phyloP scores from a whole-genome alignment of 352 stramenopile genomes.

The Phytophthora quininea region DNA sequence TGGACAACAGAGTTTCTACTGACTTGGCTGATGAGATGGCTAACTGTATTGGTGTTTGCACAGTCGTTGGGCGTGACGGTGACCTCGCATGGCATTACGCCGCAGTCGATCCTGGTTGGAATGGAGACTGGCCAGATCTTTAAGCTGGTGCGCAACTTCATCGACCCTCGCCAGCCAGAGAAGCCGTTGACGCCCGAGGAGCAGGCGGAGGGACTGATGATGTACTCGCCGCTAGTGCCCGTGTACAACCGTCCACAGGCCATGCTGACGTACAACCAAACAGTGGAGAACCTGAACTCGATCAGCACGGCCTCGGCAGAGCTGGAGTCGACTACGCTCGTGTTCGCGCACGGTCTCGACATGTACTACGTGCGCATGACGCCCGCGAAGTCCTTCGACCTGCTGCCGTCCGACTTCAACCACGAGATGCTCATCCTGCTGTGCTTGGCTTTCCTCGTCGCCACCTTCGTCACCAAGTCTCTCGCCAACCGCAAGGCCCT shows the following conservation, averaged over 20 bases:
- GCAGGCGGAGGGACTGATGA: constrained; percentile 79
- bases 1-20: background rate
- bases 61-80: constrained; percentile 91
- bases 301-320: constrained; percentile 81
- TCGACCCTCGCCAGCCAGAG: constrained; percentile 95
- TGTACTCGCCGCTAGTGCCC: constrained; percentile 92
- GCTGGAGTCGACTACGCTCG: constrained; percentile 95
- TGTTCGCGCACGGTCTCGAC: constrained; percentile 94
- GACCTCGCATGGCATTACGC: constrained; percentile 95
- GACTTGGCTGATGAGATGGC: background rate
- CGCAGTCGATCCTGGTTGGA: constrained; percentile 92
- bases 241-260: constrained; percentile 84
- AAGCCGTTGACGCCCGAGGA: constrained; percentile 88
- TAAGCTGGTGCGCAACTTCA: constrained; percentile 90
- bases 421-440: constrained; percentile 93
- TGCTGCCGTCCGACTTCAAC: constrained; percentile 96
- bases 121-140: constrained; percentile 94
- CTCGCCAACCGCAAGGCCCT: constrained; percentile 80
- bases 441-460: constrained; percentile 86
- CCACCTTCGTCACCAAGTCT: constrained; percentile 67
- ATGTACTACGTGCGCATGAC: constrained; percentile 94
- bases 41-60: constrained; percentile 2
- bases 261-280: constrained; percentile 93
- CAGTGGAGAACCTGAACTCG: constrained; percentile 75
- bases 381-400: constrained; percentile 95